Evolutionary conservation across 768 basidiomycete genomes (phyloP).

Genomic region (Leucogyrophana mollusca): DNA sequence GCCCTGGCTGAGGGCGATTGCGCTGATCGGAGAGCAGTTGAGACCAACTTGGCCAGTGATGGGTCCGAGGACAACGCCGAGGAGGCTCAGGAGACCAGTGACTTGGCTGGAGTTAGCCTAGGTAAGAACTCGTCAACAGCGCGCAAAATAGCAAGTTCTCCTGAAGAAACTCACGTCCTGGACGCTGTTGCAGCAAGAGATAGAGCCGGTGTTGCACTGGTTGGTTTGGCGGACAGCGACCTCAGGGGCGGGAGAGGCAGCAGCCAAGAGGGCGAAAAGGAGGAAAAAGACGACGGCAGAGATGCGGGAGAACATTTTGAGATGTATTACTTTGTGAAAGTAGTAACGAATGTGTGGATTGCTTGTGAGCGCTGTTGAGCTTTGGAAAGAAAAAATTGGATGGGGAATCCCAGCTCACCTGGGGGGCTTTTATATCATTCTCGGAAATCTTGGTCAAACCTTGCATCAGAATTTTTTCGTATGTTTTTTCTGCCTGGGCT

Average conservation of each 20-base stretch:
- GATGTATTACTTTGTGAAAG: not conserved
- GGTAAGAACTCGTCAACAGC: too few species aligned
- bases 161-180: conserved; percentile 11
- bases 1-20: conserved; percentile 3
- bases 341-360: not conserved
- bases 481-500: not conserved
- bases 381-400: not conserved
- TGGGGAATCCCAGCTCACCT: not conserved
- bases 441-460: not conserved
- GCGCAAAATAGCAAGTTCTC: too few species aligned
- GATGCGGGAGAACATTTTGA: conserved; percentile 4
- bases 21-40: conserved; percentile 4
- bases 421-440: not conserved
- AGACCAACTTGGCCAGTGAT: not conserved
- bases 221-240: conserved; percentile 5
- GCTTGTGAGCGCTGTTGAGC: not conserved
- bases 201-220: conserved; percentile 27
- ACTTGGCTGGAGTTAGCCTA: not conserved
- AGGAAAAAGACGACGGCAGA: not conserved
- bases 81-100: not conserved
- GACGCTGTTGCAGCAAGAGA: conserved; percentile 30
- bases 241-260: not conserved
- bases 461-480: not conserved
- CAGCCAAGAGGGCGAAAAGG: conserved; percentile 2
- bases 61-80: not conserved